These are phyloP conservation scores for Stephania cephalantha DNA, from an alignment of 164 flowering plant genomes.

Conservation along the genomic window DNA sequence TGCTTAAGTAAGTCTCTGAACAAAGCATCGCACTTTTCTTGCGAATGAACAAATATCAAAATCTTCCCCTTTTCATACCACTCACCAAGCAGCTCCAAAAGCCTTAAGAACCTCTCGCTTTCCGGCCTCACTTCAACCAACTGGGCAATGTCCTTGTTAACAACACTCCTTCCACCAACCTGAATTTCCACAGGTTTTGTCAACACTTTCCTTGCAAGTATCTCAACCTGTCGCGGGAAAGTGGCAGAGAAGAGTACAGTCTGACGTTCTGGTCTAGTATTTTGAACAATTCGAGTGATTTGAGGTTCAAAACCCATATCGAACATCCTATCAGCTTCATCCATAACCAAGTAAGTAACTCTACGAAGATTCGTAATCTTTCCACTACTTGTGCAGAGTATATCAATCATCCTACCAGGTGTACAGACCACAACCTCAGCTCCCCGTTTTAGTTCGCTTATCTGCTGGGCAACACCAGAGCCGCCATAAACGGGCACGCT, in stretches of 20 bases:
- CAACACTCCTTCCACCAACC: slow-evolving; percentile 98
- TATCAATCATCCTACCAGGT: slow-evolving; percentile 98
- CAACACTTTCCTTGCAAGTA: slow-evolving; percentile 79
- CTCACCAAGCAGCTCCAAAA: slow-evolving; percentile 88
- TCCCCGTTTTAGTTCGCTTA: slow-evolving; percentile 89
- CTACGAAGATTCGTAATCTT: slow-evolving; percentile 85
- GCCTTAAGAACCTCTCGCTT: slow-evolving; percentile 66
- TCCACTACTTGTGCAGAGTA: slow-evolving; percentile 87
- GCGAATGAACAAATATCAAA: slow-evolving; percentile 83
- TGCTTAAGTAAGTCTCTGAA: slow-evolving; percentile 65
- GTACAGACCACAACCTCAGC: slow-evolving; percentile 96
- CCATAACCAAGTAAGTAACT: slow-evolving; percentile 90
- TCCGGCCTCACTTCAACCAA: slow-evolving; percentile 89
- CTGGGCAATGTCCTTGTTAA: slow-evolving; percentile 89
- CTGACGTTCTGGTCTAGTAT: slow-evolving; percentile 86
- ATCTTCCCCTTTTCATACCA: slow-evolving; percentile 95
- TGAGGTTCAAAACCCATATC: slow-evolving; percentile 99
- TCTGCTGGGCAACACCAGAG: slow-evolving; percentile 97
- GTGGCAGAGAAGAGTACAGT: slow-evolving; percentile 98
- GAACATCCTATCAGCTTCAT: slow-evolving; percentile 98
- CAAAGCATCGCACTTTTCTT: slow-evolving; percentile 85
- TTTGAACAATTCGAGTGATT: slow-evolving; percentile 89
- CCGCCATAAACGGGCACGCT: slow-evolving; percentile 98
- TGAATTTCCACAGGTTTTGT: slow-evolving; percentile 89
- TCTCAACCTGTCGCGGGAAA: slow-evolving; percentile 94